A percentile compares a stretch with the other conserved stretches of the same genome.
phyloP scores from a whole-genome alignment of 176 grass and related monocot genomes.

The Alopecurus myosuroides region DNA sequence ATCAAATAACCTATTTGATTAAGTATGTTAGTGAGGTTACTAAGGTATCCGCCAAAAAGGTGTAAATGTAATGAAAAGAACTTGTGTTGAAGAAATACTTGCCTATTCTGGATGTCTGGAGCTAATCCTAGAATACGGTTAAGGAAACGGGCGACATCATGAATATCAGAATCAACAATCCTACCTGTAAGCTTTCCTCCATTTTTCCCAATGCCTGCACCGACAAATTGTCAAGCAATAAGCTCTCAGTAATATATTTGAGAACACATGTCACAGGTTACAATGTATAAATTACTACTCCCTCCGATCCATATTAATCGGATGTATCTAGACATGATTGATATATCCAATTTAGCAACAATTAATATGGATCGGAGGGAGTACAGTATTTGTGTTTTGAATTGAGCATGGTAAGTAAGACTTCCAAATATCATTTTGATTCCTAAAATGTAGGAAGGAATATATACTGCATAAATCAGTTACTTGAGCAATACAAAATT shows the following conservation, averaged over 20 bases:
- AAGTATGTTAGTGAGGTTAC: conserved; percentile 3
- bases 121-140: conserved; percentile 90
- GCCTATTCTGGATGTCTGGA: conserved; percentile 91
- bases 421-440: neutral
- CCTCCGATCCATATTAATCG: too few species aligned
- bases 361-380: too few species aligned
- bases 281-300: neutral
- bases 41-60: neutral
- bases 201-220: conserved; percentile 68
- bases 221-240: conserved; percentile 1
- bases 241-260: neutral
- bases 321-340: too few species aligned
- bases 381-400: neutral
- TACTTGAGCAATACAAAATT: neutral
- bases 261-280: neutral
- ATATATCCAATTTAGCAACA: too few species aligned
- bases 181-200: conserved; percentile 75
- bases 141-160: conserved; percentile 89
- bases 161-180: conserved; percentile 85
- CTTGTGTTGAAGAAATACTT: conserved; percentile 7
- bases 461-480: neutral
- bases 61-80: conserved; percentile 14
- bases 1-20: conserved; percentile 77
- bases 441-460: neutral
- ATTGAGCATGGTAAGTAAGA: neutral